These are phyloP conservation scores for Corrigiola litoralis DNA, from an alignment of 179 eudicot species.

Conservation along the genomic window DNA sequence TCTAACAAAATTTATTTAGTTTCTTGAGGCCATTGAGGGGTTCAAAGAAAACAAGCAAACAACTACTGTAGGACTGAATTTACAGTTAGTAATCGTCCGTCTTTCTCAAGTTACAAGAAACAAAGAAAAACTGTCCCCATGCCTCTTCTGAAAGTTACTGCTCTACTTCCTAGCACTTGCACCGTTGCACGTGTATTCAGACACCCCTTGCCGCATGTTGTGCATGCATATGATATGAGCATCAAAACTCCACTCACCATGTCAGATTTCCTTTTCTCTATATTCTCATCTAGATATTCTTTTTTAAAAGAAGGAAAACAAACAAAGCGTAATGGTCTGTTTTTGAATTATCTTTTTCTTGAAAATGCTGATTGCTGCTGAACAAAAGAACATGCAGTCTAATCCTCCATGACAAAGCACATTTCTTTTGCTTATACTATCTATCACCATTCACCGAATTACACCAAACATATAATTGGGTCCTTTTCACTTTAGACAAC, in stretches of 20 bases:
- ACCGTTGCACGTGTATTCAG: slow-evolving; percentile 7
- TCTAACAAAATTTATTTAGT: too few species aligned
- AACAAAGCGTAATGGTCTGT: slow-evolving; percentile 7
- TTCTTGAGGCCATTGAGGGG: not conserved
- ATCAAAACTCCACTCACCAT: slow-evolving; percentile 17
- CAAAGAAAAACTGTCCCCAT: not conserved
- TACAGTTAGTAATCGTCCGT: not conserved
- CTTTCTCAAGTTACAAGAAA: not conserved
- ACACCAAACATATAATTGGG: slow-evolving; percentile 14
- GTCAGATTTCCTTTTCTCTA: slow-evolving; percentile 6
- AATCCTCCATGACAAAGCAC: slow-evolving; percentile 48
- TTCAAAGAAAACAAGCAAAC: not conserved
- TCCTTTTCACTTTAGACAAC: slow-evolving; percentile 27
- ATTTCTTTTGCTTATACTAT: slow-evolving; percentile 16
- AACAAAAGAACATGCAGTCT: slow-evolving; percentile 32
- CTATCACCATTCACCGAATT: slow-evolving; percentile 16
- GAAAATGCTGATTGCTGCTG: slow-evolving; percentile 14
- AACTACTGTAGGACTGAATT: not conserved
- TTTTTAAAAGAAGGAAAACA: not conserved
- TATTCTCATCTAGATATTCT: slow-evolving; percentile 12
- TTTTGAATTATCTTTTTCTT: slow-evolving; percentile 15
- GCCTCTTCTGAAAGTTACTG: slow-evolving; percentile 3
- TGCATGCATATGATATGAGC: slow-evolving; percentile 18
- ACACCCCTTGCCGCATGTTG: slow-evolving; percentile 15
- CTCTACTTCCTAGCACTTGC: slow-evolving; percentile 12